Percentiles rank a stretch among this genome's conserved stretches.
These are phyloP conservation scores for Geranium brycei DNA, from an alignment of 345 rosid genomes.

Conservation along the genomic window DNA sequence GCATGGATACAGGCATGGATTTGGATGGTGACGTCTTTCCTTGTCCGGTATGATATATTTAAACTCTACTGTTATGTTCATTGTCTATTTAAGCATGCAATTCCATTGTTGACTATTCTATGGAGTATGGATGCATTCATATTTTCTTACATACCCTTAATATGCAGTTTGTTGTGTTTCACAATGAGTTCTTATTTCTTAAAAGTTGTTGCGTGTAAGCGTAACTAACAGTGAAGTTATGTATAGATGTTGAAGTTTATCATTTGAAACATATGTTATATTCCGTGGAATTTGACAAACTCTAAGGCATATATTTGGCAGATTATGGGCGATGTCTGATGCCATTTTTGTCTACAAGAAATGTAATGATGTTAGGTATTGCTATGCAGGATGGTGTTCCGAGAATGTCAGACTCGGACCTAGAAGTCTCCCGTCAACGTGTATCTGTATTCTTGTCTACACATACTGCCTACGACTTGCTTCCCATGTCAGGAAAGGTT, in stretches of 20 bases:
- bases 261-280: too few species aligned
- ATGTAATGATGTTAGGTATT: conserved; percentile 16
- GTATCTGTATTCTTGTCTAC: conserved; percentile 56
- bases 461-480: conserved; percentile 81
- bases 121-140: background rate
- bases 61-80: background rate
- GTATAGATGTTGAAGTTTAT: too few species aligned
- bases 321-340: background rate
- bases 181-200: too few species aligned
- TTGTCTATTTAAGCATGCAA: background rate
- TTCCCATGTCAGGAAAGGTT: conserved; percentile 98
- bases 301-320: too few species aligned
- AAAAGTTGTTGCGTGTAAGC: too few species aligned
- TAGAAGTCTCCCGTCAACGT: conserved; percentile 59
- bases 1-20: conserved; percentile 48
- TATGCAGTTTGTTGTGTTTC: too few species aligned
- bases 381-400: conserved; percentile 35
- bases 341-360: background rate
- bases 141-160: background rate
- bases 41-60: conserved; percentile 30
- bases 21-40: conserved; percentile 44
- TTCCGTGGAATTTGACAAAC: too few species aligned
- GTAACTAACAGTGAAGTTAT: too few species aligned
- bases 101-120: background rate
- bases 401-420: conserved; percentile 49